Conservation (phyloP, 163 green algal species). For the Chlamydomonas reinhardtii region DNA sequence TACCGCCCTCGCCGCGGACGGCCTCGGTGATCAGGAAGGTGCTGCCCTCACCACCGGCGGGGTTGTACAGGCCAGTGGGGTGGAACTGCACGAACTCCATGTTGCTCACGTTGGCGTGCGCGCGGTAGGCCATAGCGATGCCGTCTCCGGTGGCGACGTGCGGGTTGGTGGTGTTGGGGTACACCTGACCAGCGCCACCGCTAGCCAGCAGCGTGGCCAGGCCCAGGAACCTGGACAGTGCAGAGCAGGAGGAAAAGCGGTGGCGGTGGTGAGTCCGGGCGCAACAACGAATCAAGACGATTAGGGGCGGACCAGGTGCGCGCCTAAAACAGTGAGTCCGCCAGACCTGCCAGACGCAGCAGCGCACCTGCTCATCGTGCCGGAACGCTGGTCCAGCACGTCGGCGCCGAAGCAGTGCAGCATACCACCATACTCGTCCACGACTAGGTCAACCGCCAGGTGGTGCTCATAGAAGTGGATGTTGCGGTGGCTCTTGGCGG, state of each 20-base stretch:
- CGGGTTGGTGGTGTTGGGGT: conserved; percentile 98
- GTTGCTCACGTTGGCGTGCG: conserved; percentile 87
- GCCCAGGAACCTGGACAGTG: conserved; percentile 89
- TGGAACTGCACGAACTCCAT: conserved; percentile 99
- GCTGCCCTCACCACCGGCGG: conserved; percentile 38
- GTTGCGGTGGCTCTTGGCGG: conserved; percentile 75
- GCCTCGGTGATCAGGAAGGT: conserved; percentile 98
- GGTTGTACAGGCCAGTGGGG: conserved; percentile 74
- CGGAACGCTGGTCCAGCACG: conserved; percentile 73
- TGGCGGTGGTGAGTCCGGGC: not conserved
- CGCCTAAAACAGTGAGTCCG: too few species aligned
- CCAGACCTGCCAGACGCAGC: too few species aligned
- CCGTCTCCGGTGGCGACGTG: conserved; percentile 95
- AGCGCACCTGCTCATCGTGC: conserved; percentile 63
- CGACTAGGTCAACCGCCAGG: conserved; percentile 90
- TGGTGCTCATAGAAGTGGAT: conserved; percentile 96
- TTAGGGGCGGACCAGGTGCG: too few species aligned
- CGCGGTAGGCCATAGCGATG: conserved; percentile 95
- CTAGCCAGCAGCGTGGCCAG: conserved; percentile 92
- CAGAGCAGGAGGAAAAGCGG: not conserved
- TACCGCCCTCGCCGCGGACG: conserved; percentile 93
- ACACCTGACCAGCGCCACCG: conserved; percentile 96
- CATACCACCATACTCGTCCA: conserved; percentile 68
- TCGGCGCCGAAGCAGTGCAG: conserved; percentile 85
- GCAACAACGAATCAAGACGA: not conserved